phyloP scores from a whole-genome alignment of 805 yeast genomes.

The Saccharomycopsis amapae region DNA sequence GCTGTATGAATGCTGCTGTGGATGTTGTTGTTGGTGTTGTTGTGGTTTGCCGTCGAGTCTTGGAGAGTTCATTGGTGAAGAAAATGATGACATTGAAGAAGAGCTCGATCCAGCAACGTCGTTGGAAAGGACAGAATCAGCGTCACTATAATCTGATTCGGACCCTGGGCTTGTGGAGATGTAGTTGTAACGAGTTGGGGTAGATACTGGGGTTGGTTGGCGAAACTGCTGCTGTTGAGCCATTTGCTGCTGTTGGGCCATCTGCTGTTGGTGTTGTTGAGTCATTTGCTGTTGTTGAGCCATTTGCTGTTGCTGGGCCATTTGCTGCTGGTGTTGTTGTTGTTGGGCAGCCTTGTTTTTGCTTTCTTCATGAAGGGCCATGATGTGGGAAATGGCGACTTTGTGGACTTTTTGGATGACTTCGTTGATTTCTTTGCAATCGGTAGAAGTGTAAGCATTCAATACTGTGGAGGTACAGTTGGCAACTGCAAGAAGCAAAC shows the following conservation, averaged over 20 bases:
- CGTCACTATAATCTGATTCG: constrained; percentile 16
- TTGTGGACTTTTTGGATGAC: constrained; percentile 19
- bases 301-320: constrained; percentile 4
- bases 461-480: constrained; percentile 20
- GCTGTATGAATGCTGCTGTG: not conserved
- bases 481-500: constrained; percentile 29
- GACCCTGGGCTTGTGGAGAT: constrained; percentile 10
- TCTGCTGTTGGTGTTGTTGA: constrained; percentile 4
- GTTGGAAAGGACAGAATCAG: constrained; percentile 18
- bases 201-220: constrained; percentile 23
- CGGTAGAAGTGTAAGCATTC: constrained; percentile 16
- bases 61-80: constrained; percentile 18
- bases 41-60: constrained; percentile 2
- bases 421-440: constrained; percentile 16
- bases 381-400: constrained; percentile 22
- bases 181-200: constrained; percentile 26
- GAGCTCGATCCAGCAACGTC: constrained; percentile 31
- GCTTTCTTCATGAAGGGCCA: constrained; percentile 22
- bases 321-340: constrained; percentile 4
- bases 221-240: constrained; percentile 21
- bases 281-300: constrained; percentile 1
- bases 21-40: not conserved
- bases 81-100: constrained; percentile 28
- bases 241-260: not conserved
- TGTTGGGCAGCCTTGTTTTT: constrained; percentile 5